Evolutionary conservation across 495 filamentous ascomycete genomes (phyloP), one percentile per base, ranked within the genome.

Genomic region (Trichocladium antarcticum): DNA sequence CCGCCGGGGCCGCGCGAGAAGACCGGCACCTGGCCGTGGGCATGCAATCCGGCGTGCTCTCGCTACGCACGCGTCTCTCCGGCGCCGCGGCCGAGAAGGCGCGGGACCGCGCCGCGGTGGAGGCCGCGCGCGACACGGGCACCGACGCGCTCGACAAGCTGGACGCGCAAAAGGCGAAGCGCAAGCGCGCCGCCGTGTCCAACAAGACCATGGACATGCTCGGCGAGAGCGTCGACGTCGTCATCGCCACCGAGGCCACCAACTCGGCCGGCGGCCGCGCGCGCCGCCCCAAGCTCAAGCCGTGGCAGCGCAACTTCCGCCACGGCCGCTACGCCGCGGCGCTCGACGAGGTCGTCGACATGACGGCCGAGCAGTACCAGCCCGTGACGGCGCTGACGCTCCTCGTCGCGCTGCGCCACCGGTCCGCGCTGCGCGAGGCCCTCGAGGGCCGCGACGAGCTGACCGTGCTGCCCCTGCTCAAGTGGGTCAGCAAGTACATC

Each of bases 1-100:
- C 75, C 21, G 70, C 81, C 27, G 83, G 83, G 19, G 70, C 74
- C 15, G 76, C 75, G 20, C 85, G 87, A 56, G 87, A 94, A 57
- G 79, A 82, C 57, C 84, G 85, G 45, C 92, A 99, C 66, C 74
- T 99, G 27, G 87, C 82, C 6, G 90, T 97, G 0, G 92, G 93
- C 66, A 86, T 96, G 82, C 81, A 89, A 51, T 92, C 87, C 2
- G 93, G 93, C 27, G 72, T 95, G 1, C 68, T 98, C 4, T 92
- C 87, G 2, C 75, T 97, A 51, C 82, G 84, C 59, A 97, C 93
- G 17, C 80, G 89, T 0, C 75, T 93, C 0, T 84, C 85, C 0
- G 89, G 90, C 14, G 74, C 87, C 47, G 82, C 89, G 42, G 90
- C 92, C 38, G 76, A 82, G 29, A 79, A 77, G 48, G 85, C 86